Percentiles rank a stretch among this genome's conserved stretches.
These are phyloP conservation scores for Colletotrichum camelliae DNA, from an alignment of 2,329 filamentous ascomycete species.

Conservation along the genomic window DNA sequence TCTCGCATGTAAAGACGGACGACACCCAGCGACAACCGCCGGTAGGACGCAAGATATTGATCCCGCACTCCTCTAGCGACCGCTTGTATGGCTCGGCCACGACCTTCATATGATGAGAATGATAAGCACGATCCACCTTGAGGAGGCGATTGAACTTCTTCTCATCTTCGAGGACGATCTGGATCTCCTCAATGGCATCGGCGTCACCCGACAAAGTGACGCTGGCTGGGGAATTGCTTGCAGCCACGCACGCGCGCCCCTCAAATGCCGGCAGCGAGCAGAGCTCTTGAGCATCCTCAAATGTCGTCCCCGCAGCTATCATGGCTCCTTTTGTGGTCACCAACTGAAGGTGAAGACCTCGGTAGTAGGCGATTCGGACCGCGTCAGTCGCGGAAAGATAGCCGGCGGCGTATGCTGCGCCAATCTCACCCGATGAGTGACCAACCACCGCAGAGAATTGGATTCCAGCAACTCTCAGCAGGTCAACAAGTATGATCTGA, in stretches of 20 bases:
- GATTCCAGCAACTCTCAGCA: constrained; percentile 34
- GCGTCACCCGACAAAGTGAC: constrained; percentile 32
- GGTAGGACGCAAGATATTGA: neutral
- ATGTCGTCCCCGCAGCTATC: constrained; percentile 27
- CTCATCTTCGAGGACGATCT: constrained; percentile 23
- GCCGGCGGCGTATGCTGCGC: constrained; percentile 54
- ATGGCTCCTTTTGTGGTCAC: constrained; percentile 25
- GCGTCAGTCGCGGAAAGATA: constrained; percentile 34
- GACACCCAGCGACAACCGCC: neutral
- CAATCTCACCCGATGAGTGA: constrained; percentile 57
- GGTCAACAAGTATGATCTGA: constrained; percentile 31
- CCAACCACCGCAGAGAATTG: constrained; percentile 44
- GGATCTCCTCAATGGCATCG: constrained; percentile 28
- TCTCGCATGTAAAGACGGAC: neutral
- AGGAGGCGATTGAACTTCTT: constrained; percentile 25
- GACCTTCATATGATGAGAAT: constrained; percentile 32
- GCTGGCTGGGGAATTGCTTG: constrained; percentile 25
- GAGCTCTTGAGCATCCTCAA: constrained; percentile 13
- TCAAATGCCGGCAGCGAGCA: constrained; percentile 3
- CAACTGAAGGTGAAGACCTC: neutral
- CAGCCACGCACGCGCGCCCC: constrained; percentile 27
- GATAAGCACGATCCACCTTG: constrained; percentile 32
- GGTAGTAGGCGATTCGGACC: constrained; percentile 27
- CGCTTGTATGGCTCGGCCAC: neutral
- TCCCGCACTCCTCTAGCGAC: neutral